These are phyloP conservation scores for Warburgia ugandensis DNA, from an alignment of 164 flowering plant species.

Conservation along the genomic window DNA sequence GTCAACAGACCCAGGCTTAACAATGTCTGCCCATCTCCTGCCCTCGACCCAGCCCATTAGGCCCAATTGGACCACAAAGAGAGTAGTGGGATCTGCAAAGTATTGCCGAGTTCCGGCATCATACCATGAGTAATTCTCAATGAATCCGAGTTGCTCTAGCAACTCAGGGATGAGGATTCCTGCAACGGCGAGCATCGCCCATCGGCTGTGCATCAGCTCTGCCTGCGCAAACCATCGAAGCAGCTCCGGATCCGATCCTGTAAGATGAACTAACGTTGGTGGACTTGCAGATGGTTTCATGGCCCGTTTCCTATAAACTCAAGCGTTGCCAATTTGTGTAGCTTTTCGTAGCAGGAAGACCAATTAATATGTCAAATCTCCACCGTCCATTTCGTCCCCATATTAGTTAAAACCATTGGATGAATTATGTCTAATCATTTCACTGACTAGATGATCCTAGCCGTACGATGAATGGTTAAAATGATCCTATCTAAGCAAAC, in stretches of 20 bases:
- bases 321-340: no score
- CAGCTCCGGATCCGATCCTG: conserved; percentile 74
- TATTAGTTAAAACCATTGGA: no score
- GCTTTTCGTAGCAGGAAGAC: no score
- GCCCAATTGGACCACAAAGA: conserved; percentile 56
- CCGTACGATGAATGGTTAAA: no score
- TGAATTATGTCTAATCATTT: no score
- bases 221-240: conserved; percentile 90
- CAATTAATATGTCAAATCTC: no score
- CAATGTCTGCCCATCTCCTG: conserved; percentile 76
- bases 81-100: conserved; percentile 66
- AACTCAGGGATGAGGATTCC: conserved; percentile 84
- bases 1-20: conserved; percentile 72
- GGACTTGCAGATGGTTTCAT: background rate
- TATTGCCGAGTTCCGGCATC: conserved; percentile 65
- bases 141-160: conserved; percentile 51
- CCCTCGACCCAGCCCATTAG: conserved; percentile 94
- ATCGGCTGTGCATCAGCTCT: conserved; percentile 71
- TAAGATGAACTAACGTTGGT: background rate
- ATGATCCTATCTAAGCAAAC: no score
- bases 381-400: no score
- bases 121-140: conserved; percentile 69
- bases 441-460: no score
- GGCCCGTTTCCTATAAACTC: no score
- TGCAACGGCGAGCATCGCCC: conserved; percentile 92